Percentiles rank a stretch among this genome's conserved stretches.
Evolutionary conservation across 2,329 filamentous ascomycete species (phyloP).

Genomic region (Mariannaea elegans): DNA sequence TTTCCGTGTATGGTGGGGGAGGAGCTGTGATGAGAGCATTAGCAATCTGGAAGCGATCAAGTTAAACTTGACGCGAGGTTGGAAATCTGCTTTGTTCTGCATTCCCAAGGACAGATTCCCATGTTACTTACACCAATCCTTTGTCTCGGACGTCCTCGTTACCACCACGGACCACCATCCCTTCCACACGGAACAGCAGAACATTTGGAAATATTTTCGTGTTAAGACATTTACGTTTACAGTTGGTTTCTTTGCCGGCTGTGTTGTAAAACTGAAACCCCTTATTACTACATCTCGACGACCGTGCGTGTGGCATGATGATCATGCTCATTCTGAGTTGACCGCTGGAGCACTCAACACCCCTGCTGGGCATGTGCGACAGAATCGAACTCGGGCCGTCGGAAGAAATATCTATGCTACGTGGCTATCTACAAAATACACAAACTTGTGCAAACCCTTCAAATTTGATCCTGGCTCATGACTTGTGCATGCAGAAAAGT

Average conservation of each 20-base stretch:
- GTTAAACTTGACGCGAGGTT: neutral
- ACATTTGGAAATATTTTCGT: neutral
- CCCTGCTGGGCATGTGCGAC: neutral
- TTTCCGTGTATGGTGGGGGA: neutral
- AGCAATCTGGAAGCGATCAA: neutral
- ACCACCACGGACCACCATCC: slow-evolving; percentile 3
- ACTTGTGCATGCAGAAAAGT: no score
- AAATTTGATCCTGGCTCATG: no score
- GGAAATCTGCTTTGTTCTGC: neutral
- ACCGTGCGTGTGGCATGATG: slow-evolving; percentile 12
- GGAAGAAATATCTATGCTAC: neutral
- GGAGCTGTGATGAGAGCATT: neutral
- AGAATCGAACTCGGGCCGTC: neutral
- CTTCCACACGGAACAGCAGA: slow-evolving; percentile 12
- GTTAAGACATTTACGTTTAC: neutral
- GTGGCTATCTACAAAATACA: no score
- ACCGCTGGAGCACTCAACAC: slow-evolving; percentile 10
- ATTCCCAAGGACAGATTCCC: neutral
- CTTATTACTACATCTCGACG: neutral
- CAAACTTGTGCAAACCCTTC: no score
- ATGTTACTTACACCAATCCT: slow-evolving; percentile 12
- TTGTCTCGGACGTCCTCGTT: neutral
- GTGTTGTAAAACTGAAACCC: neutral
- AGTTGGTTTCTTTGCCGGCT: neutral
- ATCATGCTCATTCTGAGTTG: slow-evolving; percentile 5